These are phyloP conservation scores for Hypoxylon sp. DNA, from an alignment of 2,329 filamentous ascomycete genomes.

Conservation along the genomic window DNA sequence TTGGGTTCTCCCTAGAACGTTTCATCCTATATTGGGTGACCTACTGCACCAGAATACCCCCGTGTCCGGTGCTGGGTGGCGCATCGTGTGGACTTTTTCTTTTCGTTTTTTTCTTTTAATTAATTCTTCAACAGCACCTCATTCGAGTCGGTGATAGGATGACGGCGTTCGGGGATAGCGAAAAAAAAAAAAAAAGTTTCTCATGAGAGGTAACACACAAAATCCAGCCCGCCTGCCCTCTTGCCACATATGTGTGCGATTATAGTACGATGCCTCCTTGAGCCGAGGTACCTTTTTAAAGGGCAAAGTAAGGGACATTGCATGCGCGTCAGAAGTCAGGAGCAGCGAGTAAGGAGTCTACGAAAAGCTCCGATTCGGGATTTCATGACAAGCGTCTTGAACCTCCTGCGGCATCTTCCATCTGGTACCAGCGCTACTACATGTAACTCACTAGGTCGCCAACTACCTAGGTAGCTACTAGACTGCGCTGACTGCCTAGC, in stretches of 20 bases:
- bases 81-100: constrained; percentile 17
- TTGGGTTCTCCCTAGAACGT: constrained; percentile 37
- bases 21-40: constrained; percentile 40
- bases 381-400: background rate
- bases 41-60: constrained; percentile 16
- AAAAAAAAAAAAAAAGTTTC: background rate
- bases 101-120: constrained; percentile 11
- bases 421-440: background rate
- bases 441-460: background rate
- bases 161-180: constrained; percentile 6
- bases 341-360: constrained; percentile 3
- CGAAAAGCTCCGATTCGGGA: background rate
- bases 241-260: constrained; percentile 1
- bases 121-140: constrained; percentile 24
- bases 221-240: no score
- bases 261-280: background rate
- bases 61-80: constrained; percentile 24
- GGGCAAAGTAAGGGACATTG: constrained; percentile 1
- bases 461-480: constrained; percentile 10
- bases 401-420: background rate
- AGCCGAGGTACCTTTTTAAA: background rate
- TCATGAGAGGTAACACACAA: constrained; percentile 6
- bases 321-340: constrained; percentile 1
- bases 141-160: constrained; percentile 19
- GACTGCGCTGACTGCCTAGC: constrained; percentile 16